phyloP scores from a whole-genome alignment of 129 eudicot genomes.

The Ambrosia trifida region DNA sequence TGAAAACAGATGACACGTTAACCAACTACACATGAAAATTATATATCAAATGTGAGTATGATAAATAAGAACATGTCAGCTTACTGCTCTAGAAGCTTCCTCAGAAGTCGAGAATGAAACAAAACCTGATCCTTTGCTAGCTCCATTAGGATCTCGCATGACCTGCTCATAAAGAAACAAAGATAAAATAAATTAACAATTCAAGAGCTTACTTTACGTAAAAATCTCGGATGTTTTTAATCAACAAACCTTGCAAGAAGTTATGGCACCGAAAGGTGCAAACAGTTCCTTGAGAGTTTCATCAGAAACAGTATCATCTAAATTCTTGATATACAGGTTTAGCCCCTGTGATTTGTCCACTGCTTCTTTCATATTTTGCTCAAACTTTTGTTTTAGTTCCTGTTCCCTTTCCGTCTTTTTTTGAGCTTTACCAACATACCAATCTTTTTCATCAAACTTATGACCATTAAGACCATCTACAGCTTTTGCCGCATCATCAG shows the following conservation, averaged over 20 bases:
- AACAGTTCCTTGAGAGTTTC: slow-evolving; percentile 77
- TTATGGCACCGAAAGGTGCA: slow-evolving; percentile 64
- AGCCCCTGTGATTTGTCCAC: slow-evolving; percentile 74
- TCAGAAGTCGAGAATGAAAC: slow-evolving; percentile 87
- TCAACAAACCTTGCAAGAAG: slow-evolving; percentile 85
- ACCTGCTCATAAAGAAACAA: slow-evolving; percentile 42
- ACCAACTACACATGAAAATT: background rate
- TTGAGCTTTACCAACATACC: slow-evolving; percentile 97
- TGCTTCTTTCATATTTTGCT: slow-evolving; percentile 72
- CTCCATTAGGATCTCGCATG: slow-evolving; percentile 84
- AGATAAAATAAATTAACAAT: background rate
- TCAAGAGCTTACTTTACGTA: background rate
- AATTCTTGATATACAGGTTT: slow-evolving; percentile 77
- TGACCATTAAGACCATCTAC: slow-evolving; percentile 86
- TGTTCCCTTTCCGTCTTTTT: slow-evolving; percentile 83
- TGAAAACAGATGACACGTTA: slow-evolving; percentile 15
- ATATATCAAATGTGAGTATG: background rate
- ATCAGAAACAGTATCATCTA: slow-evolving; percentile 76
- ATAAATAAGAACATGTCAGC: slow-evolving; percentile 25
- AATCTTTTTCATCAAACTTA: slow-evolving; percentile 75
- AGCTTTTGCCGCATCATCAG: slow-evolving; percentile 85
- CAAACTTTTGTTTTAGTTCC: slow-evolving; percentile 66
- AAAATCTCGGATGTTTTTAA: background rate
- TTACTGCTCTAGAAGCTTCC: slow-evolving; percentile 94
- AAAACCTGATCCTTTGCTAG: slow-evolving; percentile 88